Conservation (phyloP, 306 rosid genomes). For the Trifolium pratense region DNA sequence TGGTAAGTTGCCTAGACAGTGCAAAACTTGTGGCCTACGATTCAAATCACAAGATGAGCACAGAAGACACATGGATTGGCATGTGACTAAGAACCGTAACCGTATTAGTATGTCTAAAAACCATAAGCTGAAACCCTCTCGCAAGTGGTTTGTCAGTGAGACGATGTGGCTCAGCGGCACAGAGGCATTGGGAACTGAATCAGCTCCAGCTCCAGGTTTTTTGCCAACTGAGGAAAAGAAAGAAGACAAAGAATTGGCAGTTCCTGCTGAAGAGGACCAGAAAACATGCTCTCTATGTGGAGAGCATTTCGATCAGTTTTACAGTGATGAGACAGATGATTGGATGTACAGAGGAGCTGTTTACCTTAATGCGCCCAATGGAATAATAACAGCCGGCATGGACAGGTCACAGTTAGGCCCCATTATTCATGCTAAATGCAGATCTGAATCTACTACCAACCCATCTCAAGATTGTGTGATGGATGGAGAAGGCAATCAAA, state of each 20-base stretch:
- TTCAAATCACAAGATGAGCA: constrained; percentile 95
- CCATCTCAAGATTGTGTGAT: too few species aligned
- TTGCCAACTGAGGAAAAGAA: constrained; percentile 76
- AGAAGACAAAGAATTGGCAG: constrained; percentile 86
- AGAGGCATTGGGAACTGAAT: constrained; percentile 90
- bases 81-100: constrained; percentile 89
- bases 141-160: constrained; percentile 93
- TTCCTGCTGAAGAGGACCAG: constrained; percentile 94
- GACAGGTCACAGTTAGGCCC: too few species aligned
- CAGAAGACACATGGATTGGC: constrained; percentile 98
- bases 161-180: constrained; percentile 98
- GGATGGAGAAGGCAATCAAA: too few species aligned
- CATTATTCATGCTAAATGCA: too few species aligned
- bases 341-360: constrained; percentile 98
- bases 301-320: constrained; percentile 91
- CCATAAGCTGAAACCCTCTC: constrained; percentile 90
- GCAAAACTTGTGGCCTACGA: constrained; percentile 93
- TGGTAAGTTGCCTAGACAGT: constrained; percentile 85
- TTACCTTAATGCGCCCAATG: too few species aligned
- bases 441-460: too few species aligned
- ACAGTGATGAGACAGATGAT: constrained; percentile 92
- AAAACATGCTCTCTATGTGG: constrained; percentile 86
- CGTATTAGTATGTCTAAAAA: constrained; percentile 72
- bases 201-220: constrained; percentile 58
- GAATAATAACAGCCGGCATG: too few species aligned